A percentile compares a stretch with the other conserved stretches of the same genome.
Conservation (phyloP, 2,329 filamentous ascomycete species). For the Fusarium sulawesiense region DNA sequence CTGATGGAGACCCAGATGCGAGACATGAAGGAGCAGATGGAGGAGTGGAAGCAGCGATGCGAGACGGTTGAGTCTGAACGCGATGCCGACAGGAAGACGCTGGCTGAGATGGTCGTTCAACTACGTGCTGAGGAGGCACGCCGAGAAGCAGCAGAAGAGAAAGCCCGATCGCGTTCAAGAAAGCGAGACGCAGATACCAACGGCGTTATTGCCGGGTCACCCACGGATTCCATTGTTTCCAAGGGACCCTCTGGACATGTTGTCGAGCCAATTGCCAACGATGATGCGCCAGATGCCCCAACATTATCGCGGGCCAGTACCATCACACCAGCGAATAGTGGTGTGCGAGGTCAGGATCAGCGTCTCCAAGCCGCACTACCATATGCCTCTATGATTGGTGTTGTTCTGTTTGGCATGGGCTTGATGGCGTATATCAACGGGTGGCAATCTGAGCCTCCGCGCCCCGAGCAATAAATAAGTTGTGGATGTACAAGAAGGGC, state of each 20-base stretch:
- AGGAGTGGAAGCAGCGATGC: conserved; percentile 79
- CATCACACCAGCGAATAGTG: conserved; percentile 59
- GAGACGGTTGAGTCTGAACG: conserved; percentile 84
- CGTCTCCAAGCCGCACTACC: conserved; percentile 68
- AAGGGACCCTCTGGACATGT: conserved; percentile 31
- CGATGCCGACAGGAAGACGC: conserved; percentile 75
- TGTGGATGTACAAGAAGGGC: conserved; percentile 21
- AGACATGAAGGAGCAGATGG: conserved; percentile 82
- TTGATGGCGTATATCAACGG: conserved; percentile 89
- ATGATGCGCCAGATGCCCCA: conserved; percentile 54
- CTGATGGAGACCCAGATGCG: conserved; percentile 82
- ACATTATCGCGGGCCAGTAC: conserved; percentile 62
- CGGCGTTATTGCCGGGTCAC: conserved; percentile 31
- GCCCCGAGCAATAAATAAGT: conserved; percentile 51
- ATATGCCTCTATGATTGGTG: conserved; percentile 84
- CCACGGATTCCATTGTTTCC: conserved; percentile 35
- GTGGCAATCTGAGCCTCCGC: conserved; percentile 67
- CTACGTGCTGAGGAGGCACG: conserved; percentile 75
- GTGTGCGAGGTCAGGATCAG: conserved; percentile 57
- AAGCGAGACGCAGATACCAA: conserved; percentile 44
- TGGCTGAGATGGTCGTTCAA: conserved; percentile 89
- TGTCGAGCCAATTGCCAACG: conserved; percentile 40
- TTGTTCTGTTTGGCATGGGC: conserved; percentile 83
- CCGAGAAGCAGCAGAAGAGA: conserved; percentile 58
- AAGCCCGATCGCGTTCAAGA: conserved; percentile 53